Conservation (phyloP, 2,329 filamentous ascomycete species). For the Sordariomycetes sp. region DNA sequence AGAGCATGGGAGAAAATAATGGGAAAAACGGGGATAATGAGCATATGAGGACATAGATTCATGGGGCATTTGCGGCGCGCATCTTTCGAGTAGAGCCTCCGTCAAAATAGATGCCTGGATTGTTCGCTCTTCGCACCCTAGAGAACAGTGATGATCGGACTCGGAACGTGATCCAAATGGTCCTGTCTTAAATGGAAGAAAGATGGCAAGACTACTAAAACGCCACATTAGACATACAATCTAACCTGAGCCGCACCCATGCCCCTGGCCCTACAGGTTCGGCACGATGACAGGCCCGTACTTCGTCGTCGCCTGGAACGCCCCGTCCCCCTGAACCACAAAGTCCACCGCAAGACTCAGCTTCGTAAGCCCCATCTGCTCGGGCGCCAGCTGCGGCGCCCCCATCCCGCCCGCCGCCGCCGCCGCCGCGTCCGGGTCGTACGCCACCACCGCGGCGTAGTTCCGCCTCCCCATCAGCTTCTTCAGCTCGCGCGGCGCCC, state of each 20-base stretch:
- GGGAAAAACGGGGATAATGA: neutral
- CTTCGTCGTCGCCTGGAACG: slow-evolving; percentile 75
- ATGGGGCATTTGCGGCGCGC: neutral
- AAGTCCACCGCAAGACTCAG: slow-evolving; percentile 91
- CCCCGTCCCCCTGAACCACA: slow-evolving; percentile 86
- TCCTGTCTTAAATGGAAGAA: neutral
- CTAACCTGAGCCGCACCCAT: neutral
- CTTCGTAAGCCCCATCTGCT: slow-evolving; percentile 42
- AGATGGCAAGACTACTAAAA: neutral
- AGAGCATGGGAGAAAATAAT: neutral
- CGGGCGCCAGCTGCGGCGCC: slow-evolving; percentile 3
- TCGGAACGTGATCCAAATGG: neutral
- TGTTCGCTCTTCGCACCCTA: neutral
- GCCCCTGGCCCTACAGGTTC: slow-evolving; percentile 58
- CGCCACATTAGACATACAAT: neutral
- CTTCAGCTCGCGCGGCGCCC: slow-evolving; percentile 71
- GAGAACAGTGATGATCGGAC: neutral
- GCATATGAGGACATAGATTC: neutral
- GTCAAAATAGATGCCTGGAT: neutral
- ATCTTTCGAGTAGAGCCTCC: neutral
- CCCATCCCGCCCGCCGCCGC: slow-evolving; percentile 8
- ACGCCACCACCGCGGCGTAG: slow-evolving; percentile 88
- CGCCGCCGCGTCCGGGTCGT: slow-evolving; percentile 69
- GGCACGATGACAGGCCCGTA: slow-evolving; percentile 96
- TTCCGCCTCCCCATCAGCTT: slow-evolving; percentile 90